A percentile compares a stretch with the other conserved stretches of the same genome.
Evolutionary conservation across 192 early-diverging fungal genomes (phyloP).

Genomic region (Rhizoclosmatium sp.): DNA sequence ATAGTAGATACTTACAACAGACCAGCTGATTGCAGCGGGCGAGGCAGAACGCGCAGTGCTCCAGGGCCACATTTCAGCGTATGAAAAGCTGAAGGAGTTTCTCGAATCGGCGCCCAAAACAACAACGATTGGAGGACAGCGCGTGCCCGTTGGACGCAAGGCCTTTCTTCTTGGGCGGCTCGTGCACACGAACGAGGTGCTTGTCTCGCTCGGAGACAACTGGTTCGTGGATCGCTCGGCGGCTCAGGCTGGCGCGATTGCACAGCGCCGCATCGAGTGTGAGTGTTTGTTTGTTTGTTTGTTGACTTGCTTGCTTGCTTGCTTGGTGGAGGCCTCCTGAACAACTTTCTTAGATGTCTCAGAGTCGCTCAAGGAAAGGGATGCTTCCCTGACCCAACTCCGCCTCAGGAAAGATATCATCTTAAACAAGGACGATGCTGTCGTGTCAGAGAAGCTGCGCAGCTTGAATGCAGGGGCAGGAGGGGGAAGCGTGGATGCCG

Average conservation of each 20-base stretch:
- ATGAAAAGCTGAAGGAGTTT: slow-evolving; percentile 2
- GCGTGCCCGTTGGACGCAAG: slow-evolving; percentile 84
- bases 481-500: slow-evolving; percentile 34
- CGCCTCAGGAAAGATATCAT: slow-evolving; percentile 46
- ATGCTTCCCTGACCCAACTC: not conserved
- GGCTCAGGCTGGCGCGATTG: slow-evolving; percentile 75
- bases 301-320: not conserved
- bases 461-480: not conserved
- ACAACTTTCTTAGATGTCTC: no score
- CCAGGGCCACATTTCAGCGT: not conserved
- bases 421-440: slow-evolving; percentile 16
- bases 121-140: slow-evolving; percentile 24
- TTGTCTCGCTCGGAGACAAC: slow-evolving; percentile 89
- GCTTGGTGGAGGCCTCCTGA: no score
- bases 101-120: not conserved
- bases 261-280: slow-evolving; percentile 75
- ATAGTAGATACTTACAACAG: not conserved
- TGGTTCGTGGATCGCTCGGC: slow-evolving; percentile 88
- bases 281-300: slow-evolving; percentile 32
- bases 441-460: no score
- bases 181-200: slow-evolving; percentile 92
- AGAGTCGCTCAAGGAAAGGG: not conserved
- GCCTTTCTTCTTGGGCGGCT: slow-evolving; percentile 90
- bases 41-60: not conserved
- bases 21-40: slow-evolving; percentile 19